Evolutionary conservation across 1,139 yeast species (phyloP).

Genomic region (Hyphopichia fennica): DNA sequence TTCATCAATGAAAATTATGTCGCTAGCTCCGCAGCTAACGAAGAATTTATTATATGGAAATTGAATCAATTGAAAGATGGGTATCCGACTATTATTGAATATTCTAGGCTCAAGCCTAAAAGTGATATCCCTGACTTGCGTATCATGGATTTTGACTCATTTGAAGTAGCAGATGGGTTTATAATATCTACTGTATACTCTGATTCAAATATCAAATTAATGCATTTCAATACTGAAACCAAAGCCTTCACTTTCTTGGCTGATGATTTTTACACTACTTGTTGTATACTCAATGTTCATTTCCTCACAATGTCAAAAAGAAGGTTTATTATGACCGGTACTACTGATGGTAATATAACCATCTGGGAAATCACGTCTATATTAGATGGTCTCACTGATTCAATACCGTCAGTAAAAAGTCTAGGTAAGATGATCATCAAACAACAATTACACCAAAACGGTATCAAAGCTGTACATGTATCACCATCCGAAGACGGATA

Average conservation of each 20-base stretch:
- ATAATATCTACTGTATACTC: slow-evolving; percentile 75
- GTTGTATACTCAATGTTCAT: slow-evolving; percentile 70
- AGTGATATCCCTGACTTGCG: slow-evolving; percentile 76
- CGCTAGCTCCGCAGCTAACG: slow-evolving; percentile 81
- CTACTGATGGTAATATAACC: slow-evolving; percentile 82
- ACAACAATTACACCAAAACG: slow-evolving; percentile 76
- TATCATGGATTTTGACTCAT: slow-evolving; percentile 76
- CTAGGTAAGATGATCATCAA: slow-evolving; percentile 33
- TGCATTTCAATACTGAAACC: slow-evolving; percentile 46
- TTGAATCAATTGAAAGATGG: slow-evolving; percentile 30
- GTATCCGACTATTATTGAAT: slow-evolving; percentile 45
- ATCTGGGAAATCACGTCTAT: slow-evolving; percentile 52
- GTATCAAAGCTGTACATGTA: slow-evolving; percentile 57
- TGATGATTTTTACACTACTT: slow-evolving; percentile 59
- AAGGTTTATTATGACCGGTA: slow-evolving; percentile 50
- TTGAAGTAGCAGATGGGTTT: slow-evolving; percentile 42
- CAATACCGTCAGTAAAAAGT: not conserved
- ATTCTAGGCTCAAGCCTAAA: slow-evolving; percentile 48
- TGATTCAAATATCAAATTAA: slow-evolving; percentile 71
- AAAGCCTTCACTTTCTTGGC: slow-evolving; percentile 44
- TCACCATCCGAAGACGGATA: slow-evolving; percentile 20
- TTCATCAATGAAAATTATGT: slow-evolving; percentile 52
- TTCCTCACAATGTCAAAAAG: slow-evolving; percentile 34
- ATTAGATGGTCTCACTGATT: not conserved
- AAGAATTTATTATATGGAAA: slow-evolving; percentile 83